Percentiles rank a stretch among this genome's conserved stretches.
phyloP scores from a whole-genome alignment of 345 rosid genomes.

The Turnera subulata region DNA sequence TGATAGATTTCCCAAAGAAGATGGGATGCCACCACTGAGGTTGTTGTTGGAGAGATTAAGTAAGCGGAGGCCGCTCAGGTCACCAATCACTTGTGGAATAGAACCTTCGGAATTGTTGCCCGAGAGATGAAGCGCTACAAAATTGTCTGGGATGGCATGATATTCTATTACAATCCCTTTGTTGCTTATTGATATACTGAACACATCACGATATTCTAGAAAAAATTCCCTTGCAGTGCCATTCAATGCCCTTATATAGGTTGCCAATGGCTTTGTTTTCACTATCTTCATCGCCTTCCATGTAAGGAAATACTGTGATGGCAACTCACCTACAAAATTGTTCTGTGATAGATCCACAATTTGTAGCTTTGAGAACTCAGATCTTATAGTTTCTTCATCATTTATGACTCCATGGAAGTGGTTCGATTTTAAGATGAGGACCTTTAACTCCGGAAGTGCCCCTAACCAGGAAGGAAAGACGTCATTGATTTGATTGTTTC shows the following conservation, averaged over 20 bases:
- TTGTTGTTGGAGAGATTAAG: conserved; percentile 16
- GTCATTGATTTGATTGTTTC: not conserved
- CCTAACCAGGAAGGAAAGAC: conserved; percentile 13
- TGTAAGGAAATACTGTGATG: not conserved
- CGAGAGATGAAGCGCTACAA: conserved; percentile 11
- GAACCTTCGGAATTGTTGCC: conserved; percentile 2
- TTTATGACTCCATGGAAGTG: not conserved
- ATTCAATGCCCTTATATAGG: no score
- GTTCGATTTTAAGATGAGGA: conserved; percentile 10
- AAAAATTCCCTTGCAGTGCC: no score
- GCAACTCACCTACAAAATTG: not conserved
- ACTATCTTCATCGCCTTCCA: not conserved
- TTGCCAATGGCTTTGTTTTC: not conserved
- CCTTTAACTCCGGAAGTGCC: not conserved
- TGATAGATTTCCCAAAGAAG: not conserved
- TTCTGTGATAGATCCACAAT: conserved; percentile 15
- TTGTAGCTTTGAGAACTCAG: not conserved
- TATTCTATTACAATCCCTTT: not conserved
- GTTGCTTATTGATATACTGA: not conserved
- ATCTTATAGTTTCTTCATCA: not conserved
- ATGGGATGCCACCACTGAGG: conserved; percentile 26
- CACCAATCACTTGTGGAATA: conserved; percentile 1
- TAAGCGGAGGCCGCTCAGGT: not conserved
- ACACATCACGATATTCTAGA: no score
- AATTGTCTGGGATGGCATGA: not conserved